Evolutionary conservation across 177 flowering plant species (phyloP), one percentile per base, ranked within the genome.

Genomic region (Vitis hybrid): DNA sequence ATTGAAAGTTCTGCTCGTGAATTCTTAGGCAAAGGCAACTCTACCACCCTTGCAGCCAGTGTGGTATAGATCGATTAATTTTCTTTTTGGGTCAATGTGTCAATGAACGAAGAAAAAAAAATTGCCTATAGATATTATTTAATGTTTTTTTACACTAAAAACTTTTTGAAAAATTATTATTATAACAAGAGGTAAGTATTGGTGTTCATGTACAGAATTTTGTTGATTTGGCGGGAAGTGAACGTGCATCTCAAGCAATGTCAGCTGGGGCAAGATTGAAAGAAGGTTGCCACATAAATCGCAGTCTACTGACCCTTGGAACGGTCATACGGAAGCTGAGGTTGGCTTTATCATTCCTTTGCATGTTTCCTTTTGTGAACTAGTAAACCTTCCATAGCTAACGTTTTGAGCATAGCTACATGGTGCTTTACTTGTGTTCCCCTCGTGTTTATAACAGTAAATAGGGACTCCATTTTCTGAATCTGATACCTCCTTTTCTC

Each of bases 241-340:
- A 89, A 78, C 90, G 93, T 69, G 90, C 93, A 60, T 84, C 93
- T 70, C 93, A 89, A 74, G 77, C 93, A 15, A 70, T 82, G 55
- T 89, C 93, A 70, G 82, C 83, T 74, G 93, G 91, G 59, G 60
- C 87, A 58, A 78, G 93, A 75, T 80, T 89, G 79, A 89, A 89
- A 76, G 91, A 89, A 79, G 93, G 93, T 56, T 86, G 91, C 80
- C 93, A 89, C 72, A 89, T 89, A 58, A 89, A 89, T 72, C 90
- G 93, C 7, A 89, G 93, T 80, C 77, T 89, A 63, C 80, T 89
- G 35, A 89, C 93, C 63, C 82, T 87, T 58, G 80, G 87, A 61
- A 89, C 91, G 68, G 93, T 89, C 20, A 88, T 89, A 66, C 93
- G 91, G 71, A 89, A 89, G 74, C 81, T 89, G 35, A 89, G 93